Conservation (phyloP, 345 rosid genomes). For the Moricandia moricandioides region DNA sequence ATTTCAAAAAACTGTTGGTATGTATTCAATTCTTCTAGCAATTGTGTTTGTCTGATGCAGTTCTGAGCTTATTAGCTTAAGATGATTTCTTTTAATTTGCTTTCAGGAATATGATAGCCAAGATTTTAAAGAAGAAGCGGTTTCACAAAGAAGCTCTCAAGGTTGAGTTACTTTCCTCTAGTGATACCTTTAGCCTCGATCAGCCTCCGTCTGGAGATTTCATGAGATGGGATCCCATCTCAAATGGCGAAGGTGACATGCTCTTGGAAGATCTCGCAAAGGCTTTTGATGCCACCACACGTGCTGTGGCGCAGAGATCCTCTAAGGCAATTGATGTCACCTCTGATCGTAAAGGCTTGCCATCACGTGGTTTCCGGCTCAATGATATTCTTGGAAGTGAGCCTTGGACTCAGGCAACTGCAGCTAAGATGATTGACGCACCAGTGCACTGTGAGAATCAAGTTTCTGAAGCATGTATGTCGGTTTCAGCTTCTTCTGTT, state of each 20-base stretch:
- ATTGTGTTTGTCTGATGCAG: slow-evolving; percentile 4
- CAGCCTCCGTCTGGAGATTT: slow-evolving; percentile 46
- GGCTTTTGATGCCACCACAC: slow-evolving; percentile 49
- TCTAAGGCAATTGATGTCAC: slow-evolving; percentile 58
- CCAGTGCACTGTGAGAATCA: slow-evolving; percentile 26
- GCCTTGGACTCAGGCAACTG: slow-evolving; percentile 26
- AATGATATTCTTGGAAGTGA: slow-evolving; percentile 40
- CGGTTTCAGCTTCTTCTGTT: slow-evolving; percentile 22
- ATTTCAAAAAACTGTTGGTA: slow-evolving; percentile 84
- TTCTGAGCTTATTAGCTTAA: background rate
- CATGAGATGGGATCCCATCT: slow-evolving; percentile 81
- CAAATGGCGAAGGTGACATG: slow-evolving; percentile 87
- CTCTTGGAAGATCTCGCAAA: slow-evolving; percentile 62
- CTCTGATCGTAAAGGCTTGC: slow-evolving; percentile 43
- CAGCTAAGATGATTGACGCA: slow-evolving; percentile 28
- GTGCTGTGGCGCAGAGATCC: slow-evolving; percentile 34
- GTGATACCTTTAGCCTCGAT: slow-evolving; percentile 36
- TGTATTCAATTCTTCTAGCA: background rate
- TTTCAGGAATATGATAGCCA: slow-evolving; percentile 60
- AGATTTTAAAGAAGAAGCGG: slow-evolving; percentile 64
- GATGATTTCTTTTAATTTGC: background rate
- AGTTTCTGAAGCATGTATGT: slow-evolving; percentile 28
- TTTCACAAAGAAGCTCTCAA: slow-evolving; percentile 71
- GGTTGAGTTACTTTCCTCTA: slow-evolving; percentile 52
- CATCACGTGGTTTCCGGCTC: slow-evolving; percentile 52